phyloP scores from a whole-genome alignment of 345 rosid genomes.

The Eutrema yunnanense region DNA sequence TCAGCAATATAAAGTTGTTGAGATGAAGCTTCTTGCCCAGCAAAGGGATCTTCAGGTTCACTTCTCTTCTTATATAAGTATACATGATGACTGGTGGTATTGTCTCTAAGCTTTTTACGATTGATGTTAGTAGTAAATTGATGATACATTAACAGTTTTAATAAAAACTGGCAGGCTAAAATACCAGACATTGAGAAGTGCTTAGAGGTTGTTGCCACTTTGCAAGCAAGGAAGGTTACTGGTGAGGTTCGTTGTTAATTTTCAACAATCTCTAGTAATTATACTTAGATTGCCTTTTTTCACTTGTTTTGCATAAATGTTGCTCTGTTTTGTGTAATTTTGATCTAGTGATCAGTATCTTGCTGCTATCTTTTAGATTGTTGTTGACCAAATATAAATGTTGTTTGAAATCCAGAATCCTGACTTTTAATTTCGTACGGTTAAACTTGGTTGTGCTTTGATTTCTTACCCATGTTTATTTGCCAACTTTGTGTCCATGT shows the following conservation, averaged over 20 bases:
- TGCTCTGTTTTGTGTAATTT: background rate
- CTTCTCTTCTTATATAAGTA: background rate
- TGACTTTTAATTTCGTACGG: background rate
- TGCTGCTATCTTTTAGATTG: background rate
- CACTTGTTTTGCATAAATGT: background rate
- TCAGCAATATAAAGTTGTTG: constrained; percentile 79
- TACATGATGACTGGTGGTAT: background rate
- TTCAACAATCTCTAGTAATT: background rate
- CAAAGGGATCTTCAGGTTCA: constrained; percentile 73
- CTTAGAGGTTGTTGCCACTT: constrained; percentile 74
- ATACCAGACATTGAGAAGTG: constrained; percentile 93
- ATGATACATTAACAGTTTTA: background rate
- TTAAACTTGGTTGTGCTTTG: constrained; percentile 8
- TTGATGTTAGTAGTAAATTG: background rate
- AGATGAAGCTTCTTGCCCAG: constrained; percentile 88
- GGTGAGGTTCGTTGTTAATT: constrained; percentile 65
- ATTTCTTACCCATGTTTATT: background rate
- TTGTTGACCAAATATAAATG: background rate
- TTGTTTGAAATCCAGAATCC: background rate
- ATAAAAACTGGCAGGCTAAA: constrained; percentile 50
- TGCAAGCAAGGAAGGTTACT: constrained; percentile 71
- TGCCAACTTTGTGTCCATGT: background rate
- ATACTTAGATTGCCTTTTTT: background rate
- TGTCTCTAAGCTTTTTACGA: background rate
- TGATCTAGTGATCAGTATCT: background rate